A percentile compares a stretch with the other conserved stretches of the same genome.
phyloP scores from a whole-genome alignment of 139 green algal species.

The Tetradesmus obliquus region DNA sequence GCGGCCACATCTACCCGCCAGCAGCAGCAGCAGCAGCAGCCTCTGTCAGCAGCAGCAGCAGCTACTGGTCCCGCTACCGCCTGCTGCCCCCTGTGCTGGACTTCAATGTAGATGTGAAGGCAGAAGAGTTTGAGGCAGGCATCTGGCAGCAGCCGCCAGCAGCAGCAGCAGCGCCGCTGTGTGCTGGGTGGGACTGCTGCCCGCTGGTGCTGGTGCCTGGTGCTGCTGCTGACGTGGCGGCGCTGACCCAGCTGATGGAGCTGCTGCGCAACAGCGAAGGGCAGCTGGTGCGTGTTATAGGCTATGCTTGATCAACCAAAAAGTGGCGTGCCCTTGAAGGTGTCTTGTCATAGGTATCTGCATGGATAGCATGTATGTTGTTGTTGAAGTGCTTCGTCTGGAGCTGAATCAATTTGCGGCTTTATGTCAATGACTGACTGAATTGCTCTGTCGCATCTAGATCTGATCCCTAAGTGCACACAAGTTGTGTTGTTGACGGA shows the following conservation, averaged over 20 bases:
- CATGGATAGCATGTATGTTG: too few species aligned
- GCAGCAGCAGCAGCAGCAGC: background rate
- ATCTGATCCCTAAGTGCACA: too few species aligned
- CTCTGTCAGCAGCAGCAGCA: background rate
- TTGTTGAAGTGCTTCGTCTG: too few species aligned
- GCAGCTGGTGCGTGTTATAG: too few species aligned
- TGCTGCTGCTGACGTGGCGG: background rate
- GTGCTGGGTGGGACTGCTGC: conserved; percentile 5
- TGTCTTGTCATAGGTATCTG: too few species aligned
- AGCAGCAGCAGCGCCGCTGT: background rate
- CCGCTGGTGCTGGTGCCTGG: conserved; percentile 8
- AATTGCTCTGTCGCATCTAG: too few species aligned
- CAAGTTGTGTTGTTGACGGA: too few species aligned
- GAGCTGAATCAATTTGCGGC: too few species aligned
- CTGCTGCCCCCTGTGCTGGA: background rate
- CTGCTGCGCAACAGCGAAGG: background rate
- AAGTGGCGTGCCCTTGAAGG: too few species aligned
- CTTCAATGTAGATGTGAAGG: background rate
- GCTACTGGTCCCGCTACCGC: background rate
- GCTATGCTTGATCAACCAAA: too few species aligned
- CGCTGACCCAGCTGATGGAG: background rate
- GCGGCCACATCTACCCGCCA: conserved; percentile 14
- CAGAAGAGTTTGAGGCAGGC: background rate
- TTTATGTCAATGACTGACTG: too few species aligned
- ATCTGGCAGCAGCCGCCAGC: background rate